A percentile compares a stretch with the other conserved stretches of the same genome.
Evolutionary conservation across 306 rosid genomes (phyloP).

Genomic region (Delonix regia): DNA sequence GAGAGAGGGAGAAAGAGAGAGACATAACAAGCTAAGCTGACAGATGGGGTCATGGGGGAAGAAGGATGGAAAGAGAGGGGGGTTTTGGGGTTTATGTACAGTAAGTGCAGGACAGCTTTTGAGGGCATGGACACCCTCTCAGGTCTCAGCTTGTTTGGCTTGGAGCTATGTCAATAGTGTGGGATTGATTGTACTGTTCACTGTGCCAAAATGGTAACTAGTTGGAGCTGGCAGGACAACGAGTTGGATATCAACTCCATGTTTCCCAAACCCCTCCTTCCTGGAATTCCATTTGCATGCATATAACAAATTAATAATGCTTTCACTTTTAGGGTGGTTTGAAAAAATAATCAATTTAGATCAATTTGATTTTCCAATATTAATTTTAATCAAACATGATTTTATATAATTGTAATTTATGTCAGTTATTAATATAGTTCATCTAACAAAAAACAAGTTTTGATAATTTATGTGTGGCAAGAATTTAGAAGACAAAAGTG

Average conservation of each 20-base stretch:
- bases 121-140: conserved; percentile 60
- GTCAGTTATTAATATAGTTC: no score
- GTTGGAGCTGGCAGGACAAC: conserved; percentile 37
- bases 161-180: conserved; percentile 37
- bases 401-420: no score
- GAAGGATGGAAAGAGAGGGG: conserved; percentile 15
- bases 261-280: conserved; percentile 46
- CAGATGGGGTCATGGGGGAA: conserved; percentile 62
- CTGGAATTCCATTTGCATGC: conserved; percentile 60
- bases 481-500: no score
- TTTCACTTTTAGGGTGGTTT: no score
- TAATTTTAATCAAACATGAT: no score
- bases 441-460: no score
- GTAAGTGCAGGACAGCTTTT: conserved; percentile 62
- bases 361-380: no score
- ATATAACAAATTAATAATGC: background rate
- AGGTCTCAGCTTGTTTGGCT: conserved; percentile 91
- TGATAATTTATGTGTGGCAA: no score
- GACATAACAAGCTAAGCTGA: conserved; percentile 54
- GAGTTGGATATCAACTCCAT: conserved; percentile 72
- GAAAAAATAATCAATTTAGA: no score
- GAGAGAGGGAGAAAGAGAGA: conserved; percentile 59
- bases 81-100: conserved; percentile 47
- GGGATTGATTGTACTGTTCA: conserved; percentile 40
- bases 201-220: conserved; percentile 21